Evolutionary conservation across 805 yeast genomes (phyloP).

Genomic region (Teunomyces funiuensis): DNA sequence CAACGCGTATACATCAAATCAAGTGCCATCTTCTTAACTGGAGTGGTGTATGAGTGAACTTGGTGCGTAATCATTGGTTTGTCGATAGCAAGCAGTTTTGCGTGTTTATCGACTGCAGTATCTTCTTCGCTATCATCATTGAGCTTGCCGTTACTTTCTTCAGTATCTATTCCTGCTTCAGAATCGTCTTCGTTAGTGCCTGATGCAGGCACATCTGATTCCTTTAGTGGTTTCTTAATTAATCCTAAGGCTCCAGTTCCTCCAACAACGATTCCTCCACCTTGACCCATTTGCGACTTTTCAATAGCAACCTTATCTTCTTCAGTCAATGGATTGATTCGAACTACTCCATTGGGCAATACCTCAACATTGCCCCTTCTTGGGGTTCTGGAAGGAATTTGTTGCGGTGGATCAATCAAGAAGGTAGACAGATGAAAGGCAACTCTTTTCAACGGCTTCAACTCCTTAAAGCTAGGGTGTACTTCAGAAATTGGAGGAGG

Average conservation of each 20-base stretch:
- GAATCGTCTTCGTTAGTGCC: not conserved
- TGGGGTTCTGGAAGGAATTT: slow-evolving; percentile 85
- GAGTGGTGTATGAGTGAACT: slow-evolving; percentile 26
- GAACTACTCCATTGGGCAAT: slow-evolving; percentile 51
- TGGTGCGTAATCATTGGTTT: slow-evolving; percentile 29
- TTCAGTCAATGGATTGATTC: slow-evolving; percentile 53
- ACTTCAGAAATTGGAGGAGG: slow-evolving; percentile 4
- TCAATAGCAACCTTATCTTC: slow-evolving; percentile 49
- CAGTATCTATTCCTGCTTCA: slow-evolving; percentile 6
- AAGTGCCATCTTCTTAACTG: slow-evolving; percentile 48
- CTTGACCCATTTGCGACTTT: slow-evolving; percentile 40
- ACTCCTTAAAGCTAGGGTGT: slow-evolving; percentile 27
- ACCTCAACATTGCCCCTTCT: slow-evolving; percentile 71
- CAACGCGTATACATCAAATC: slow-evolving; percentile 87
- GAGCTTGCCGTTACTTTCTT: slow-evolving; percentile 12
- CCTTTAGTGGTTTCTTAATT: slow-evolving; percentile 14
- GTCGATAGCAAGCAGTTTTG: slow-evolving; percentile 27
- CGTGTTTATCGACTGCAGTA: slow-evolving; percentile 22
- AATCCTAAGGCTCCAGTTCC: slow-evolving; percentile 68
- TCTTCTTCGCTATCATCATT: slow-evolving; percentile 16
- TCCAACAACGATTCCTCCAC: slow-evolving; percentile 76
- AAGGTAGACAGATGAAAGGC: slow-evolving; percentile 44
- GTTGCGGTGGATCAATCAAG: slow-evolving; percentile 76
- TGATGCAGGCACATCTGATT: slow-evolving; percentile 6
- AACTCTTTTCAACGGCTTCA: slow-evolving; percentile 41